These are phyloP conservation scores for Chytriomyces sp. DNA, from an alignment of 192 early-diverging fungal genomes.

Conservation along the genomic window DNA sequence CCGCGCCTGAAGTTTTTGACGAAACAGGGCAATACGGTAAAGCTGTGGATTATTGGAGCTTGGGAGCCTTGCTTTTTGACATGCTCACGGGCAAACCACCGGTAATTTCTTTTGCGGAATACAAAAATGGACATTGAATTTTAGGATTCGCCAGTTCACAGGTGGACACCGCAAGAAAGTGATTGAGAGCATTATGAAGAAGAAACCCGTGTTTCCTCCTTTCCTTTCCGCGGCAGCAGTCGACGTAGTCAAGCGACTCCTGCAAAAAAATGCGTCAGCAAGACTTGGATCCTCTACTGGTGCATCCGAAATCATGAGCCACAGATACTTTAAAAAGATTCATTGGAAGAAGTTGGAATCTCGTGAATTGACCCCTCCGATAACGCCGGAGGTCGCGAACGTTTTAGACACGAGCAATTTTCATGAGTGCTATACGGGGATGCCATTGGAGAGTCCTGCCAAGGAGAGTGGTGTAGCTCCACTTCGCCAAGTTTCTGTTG, in stretches of 20 bases:
- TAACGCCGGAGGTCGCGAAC: slow-evolving; percentile 49
- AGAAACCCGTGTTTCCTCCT: slow-evolving; percentile 76
- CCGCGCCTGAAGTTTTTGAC: slow-evolving; percentile 63
- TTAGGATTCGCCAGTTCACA: slow-evolving; percentile 67
- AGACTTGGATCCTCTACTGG: slow-evolving; percentile 51
- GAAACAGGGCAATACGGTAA: slow-evolving; percentile 35
- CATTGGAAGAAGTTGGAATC: slow-evolving; percentile 56
- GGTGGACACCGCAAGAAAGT: slow-evolving; percentile 80
- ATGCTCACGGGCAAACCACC: slow-evolving; percentile 81
- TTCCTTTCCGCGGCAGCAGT: slow-evolving; percentile 78
- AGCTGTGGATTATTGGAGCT: slow-evolving; percentile 89
- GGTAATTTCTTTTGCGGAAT: background rate
- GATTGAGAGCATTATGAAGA: slow-evolving; percentile 80
- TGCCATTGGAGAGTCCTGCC: slow-evolving; percentile 56
- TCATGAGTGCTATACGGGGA: slow-evolving; percentile 68
- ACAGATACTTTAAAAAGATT: slow-evolving; percentile 65
- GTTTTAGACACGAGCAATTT: slow-evolving; percentile 64
- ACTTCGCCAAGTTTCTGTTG: background rate
- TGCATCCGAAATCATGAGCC: slow-evolving; percentile 61
- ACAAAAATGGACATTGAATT: background rate
- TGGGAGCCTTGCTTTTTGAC: slow-evolving; percentile 87
- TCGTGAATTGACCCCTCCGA: slow-evolving; percentile 35
- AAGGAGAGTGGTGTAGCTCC: background rate
- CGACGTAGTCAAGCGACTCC: slow-evolving; percentile 69
- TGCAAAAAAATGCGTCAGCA: slow-evolving; percentile 60